Percentiles rank a stretch among this genome's conserved stretches.
phyloP scores from a whole-genome alignment of 768 basidiomycete species.

The Pholiota molesta region DNA sequence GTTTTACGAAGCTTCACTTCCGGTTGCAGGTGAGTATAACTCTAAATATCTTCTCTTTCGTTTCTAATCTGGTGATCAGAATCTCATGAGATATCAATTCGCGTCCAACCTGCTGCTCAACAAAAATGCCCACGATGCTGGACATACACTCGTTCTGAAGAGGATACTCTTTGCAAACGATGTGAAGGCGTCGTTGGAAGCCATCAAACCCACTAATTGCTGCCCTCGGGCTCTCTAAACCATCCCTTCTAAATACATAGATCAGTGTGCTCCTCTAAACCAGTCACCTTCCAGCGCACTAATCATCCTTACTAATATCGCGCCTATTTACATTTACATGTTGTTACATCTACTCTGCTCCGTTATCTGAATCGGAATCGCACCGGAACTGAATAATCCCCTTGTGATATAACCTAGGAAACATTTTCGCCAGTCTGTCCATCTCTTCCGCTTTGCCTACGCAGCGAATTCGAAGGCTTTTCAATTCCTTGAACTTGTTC shows the following conservation, averaged over 20 bases:
- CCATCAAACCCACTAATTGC: background rate
- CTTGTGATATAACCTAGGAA: background rate
- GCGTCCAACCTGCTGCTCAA: slow-evolving; percentile 60
- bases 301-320: background rate
- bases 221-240: background rate
- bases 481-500: background rate
- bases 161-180: slow-evolving; percentile 63
- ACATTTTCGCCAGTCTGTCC: background rate
- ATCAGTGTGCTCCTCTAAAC: background rate
- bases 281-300: background rate
- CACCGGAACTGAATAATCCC: slow-evolving; percentile 4
- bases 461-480: slow-evolving; percentile 1
- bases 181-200: slow-evolving; percentile 43
- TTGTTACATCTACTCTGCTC: background rate
- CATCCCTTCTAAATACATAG: background rate
- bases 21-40: background rate
- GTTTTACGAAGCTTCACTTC: slow-evolving; percentile 1
- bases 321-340: background rate
- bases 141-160: slow-evolving; percentile 62
- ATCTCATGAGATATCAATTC: slow-evolving; percentile 41
- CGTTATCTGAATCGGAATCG: slow-evolving; percentile 1
- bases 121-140: slow-evolving; percentile 93
- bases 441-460: slow-evolving; percentile 1
- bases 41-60: background rate
- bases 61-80: slow-evolving; percentile 20